phyloP scores from a whole-genome alignment of 2,329 filamentous ascomycete genomes.

The Cryphonectria naterciae region DNA sequence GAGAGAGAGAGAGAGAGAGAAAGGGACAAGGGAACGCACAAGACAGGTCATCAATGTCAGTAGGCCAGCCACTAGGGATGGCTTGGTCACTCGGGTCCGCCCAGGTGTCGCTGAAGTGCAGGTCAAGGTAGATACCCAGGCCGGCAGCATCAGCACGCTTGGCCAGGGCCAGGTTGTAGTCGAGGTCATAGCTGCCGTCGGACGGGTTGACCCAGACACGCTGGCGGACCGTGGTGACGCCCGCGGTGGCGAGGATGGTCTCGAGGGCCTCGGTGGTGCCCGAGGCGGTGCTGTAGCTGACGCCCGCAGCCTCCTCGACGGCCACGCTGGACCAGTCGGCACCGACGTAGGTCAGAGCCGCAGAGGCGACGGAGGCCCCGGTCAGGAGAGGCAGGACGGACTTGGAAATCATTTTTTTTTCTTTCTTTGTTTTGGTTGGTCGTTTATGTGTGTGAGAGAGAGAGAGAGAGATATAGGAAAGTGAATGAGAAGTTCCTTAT shows the following conservation, averaged over 20 bases:
- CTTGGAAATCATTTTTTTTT: conserved; percentile 20
- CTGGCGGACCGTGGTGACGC: conserved; percentile 72
- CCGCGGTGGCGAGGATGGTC: conserved; percentile 61
- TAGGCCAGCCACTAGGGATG: conserved; percentile 67
- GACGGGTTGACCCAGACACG: conserved; percentile 72
- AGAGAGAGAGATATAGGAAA: too few species aligned
- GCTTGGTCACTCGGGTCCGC: conserved; percentile 68
- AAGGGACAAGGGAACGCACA: not conserved
- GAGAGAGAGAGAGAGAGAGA: not conserved
- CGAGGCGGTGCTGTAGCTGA: conserved; percentile 61
- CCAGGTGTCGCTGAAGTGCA: conserved; percentile 73
- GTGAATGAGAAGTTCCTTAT: not conserved
- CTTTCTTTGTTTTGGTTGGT: not conserved
- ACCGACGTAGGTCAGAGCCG: conserved; percentile 27
- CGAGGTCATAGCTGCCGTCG: conserved; percentile 68
- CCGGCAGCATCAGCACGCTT: conserved; percentile 66
- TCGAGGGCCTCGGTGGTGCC: conserved; percentile 62
- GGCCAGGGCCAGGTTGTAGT: conserved; percentile 72
- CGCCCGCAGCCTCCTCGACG: conserved; percentile 64
- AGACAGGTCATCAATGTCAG: conserved; percentile 57
- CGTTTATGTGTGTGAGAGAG: not conserved
- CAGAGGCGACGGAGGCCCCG: conserved; percentile 20
- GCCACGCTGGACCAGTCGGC: conserved; percentile 58
- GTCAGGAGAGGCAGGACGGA: conserved; percentile 15
- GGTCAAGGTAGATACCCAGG: conserved; percentile 62